phyloP scores from a whole-genome alignment of 2,329 filamentous ascomycete genomes.

The Fusarium oligoseptatum region DNA sequence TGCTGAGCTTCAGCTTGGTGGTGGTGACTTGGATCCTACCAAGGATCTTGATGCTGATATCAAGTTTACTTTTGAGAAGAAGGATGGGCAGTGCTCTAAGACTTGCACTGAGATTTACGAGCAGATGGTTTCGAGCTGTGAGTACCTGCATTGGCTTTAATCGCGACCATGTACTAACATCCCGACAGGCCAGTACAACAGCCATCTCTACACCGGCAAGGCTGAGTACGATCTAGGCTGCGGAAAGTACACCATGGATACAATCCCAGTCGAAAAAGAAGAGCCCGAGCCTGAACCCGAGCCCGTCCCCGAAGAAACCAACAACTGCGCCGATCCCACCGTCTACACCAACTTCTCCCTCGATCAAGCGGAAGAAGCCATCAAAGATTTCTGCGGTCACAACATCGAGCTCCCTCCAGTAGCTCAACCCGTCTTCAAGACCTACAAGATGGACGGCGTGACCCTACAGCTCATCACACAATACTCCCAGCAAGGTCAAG shows the following conservation, averaged over 20 bases:
- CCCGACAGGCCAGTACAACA: not conserved
- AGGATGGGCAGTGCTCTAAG: constrained; percentile 11
- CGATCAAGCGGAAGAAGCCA: not conserved
- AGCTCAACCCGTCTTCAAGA: not conserved
- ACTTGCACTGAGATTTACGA: constrained; percentile 12
- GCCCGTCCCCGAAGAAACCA: not conserved
- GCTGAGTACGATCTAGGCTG: not conserved
- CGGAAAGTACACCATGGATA: not conserved
- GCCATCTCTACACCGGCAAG: not conserved
- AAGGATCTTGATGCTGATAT: constrained; percentile 12
- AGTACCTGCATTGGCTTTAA: not conserved
- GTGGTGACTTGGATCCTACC: constrained; percentile 18
- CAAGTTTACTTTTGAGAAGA: constrained; percentile 20
- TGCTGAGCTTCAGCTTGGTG: constrained; percentile 19
- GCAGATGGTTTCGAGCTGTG: constrained; percentile 7
- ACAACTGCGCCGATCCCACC: constrained; percentile 15
- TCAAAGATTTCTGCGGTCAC: not conserved
- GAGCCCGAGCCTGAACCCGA: not conserved
- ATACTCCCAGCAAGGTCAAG: not conserved
- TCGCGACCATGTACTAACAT: too few species aligned
- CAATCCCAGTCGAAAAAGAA: not conserved
- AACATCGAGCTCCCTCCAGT: not conserved
- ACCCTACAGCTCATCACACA: not conserved
- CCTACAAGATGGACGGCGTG: not conserved
- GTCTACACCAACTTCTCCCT: constrained; percentile 13